These are phyloP conservation scores for Xylaria castorea DNA, from an alignment of 495 filamentous ascomycete species.

Conservation along the genomic window DNA sequence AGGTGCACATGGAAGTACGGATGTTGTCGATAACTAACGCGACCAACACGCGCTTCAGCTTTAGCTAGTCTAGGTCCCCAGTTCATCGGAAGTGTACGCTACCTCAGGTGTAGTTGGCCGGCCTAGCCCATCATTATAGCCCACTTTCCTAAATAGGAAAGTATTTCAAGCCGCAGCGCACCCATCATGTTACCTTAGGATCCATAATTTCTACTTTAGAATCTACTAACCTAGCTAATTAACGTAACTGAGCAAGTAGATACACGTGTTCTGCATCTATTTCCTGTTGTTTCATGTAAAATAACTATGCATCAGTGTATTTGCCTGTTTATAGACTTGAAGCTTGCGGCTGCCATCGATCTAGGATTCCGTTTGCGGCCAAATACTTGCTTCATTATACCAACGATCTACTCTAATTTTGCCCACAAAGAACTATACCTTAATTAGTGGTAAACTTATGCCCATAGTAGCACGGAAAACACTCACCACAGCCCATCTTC, in stretches of 20 bases:
- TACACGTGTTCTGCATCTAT: not conserved
- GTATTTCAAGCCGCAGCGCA: not conserved
- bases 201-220: not conserved
- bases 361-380: conserved; percentile 19
- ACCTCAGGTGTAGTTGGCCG: not conserved
- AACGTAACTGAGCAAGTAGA: not conserved
- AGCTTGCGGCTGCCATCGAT: not conserved
- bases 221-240: no score
- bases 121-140: not conserved
- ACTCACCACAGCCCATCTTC: not conserved
- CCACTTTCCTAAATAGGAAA: conserved; percentile 11
- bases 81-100: not conserved
- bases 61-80: not conserved
- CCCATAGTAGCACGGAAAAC: not conserved
- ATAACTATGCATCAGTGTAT: not conserved
- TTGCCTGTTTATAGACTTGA: not conserved
- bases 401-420: not conserved
- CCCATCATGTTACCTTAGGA: not conserved
- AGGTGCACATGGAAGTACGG: not conserved
- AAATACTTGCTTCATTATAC: not conserved
- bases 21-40: not conserved
- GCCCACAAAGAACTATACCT: conserved; percentile 13
- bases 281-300: not conserved
- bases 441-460: not conserved
- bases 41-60: conserved; percentile 3